Percentiles rank a stretch among this genome's conserved stretches.
Conservation (phyloP, 176 grass and related monocot species). For the Panicum miliaceum region DNA sequence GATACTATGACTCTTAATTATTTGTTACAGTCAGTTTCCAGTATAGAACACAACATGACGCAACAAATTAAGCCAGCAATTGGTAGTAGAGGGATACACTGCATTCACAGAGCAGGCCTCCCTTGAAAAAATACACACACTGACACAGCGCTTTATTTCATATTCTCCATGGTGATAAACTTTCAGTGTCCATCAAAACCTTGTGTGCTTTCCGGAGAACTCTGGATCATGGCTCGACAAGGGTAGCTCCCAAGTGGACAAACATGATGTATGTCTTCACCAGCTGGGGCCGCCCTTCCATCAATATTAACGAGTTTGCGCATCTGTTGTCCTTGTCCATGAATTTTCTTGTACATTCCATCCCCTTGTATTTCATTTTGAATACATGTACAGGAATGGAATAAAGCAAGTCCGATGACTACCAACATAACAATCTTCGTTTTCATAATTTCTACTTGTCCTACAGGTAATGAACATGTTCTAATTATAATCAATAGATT, state of each 20-base stretch:
- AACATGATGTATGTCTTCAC: constrained; percentile 6
- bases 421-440: not conserved
- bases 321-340: not conserved
- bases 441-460: not conserved
- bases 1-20: not conserved
- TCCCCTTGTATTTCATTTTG: not conserved
- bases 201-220: not conserved
- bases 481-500: not conserved
- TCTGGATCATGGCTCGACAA: not conserved
- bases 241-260: constrained; percentile 36
- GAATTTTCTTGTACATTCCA: not conserved
- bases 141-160: not conserved
- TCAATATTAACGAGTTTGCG: constrained; percentile 13
- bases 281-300: constrained; percentile 30
- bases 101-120: not conserved
- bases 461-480: not conserved
- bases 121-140: not conserved
- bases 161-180: not conserved
- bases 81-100: not conserved
- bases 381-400: not conserved
- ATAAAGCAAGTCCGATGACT: not conserved
- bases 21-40: not conserved
- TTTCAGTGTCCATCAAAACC: not conserved
- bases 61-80: not conserved
- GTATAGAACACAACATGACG: not conserved